Conservation (phyloP, 1,139 yeast species). For the Hansenula lynferdii region DNA sequence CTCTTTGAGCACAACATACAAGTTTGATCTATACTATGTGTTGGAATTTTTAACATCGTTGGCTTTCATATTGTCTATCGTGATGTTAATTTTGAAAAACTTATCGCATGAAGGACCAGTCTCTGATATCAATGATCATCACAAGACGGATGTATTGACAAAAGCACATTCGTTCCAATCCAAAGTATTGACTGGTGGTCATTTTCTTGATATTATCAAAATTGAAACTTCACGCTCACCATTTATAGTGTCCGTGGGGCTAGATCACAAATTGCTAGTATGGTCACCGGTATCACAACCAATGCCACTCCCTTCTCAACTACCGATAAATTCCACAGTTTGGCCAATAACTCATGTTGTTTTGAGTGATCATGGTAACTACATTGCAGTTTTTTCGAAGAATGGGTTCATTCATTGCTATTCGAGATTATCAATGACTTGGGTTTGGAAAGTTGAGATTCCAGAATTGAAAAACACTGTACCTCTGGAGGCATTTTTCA, state of each 20-base stretch:
- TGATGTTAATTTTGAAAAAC: slow-evolving; percentile 13
- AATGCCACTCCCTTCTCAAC: slow-evolving; percentile 38
- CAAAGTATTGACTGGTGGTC: slow-evolving; percentile 49
- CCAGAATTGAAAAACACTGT: slow-evolving; percentile 28
- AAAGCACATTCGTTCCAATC: slow-evolving; percentile 18
- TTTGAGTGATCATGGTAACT: slow-evolving; percentile 57
- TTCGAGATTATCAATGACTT: slow-evolving; percentile 47
- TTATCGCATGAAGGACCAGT: slow-evolving; percentile 12
- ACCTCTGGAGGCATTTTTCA: slow-evolving; percentile 55
- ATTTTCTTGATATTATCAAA: slow-evolving; percentile 57
- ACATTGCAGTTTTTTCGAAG: slow-evolving; percentile 53
- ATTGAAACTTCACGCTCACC: slow-evolving; percentile 53
- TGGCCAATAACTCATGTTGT: slow-evolving; percentile 68
- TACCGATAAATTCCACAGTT: slow-evolving; percentile 39
- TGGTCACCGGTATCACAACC: slow-evolving; percentile 67
- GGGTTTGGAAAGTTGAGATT: slow-evolving; percentile 45
- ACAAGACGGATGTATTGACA: slow-evolving; percentile 5
- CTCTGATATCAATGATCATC: slow-evolving; percentile 11
- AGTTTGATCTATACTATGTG: slow-evolving; percentile 35
- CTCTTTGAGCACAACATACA: slow-evolving; percentile 26
- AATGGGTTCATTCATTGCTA: slow-evolving; percentile 51
- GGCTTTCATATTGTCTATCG: slow-evolving; percentile 31
- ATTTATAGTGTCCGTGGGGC: slow-evolving; percentile 62
- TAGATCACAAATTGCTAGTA: slow-evolving; percentile 65
- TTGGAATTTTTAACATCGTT: slow-evolving; percentile 40